phyloP scores from a whole-genome alignment of 1,284 basidiomycete species.

The Athelia psychrophila region DNA sequence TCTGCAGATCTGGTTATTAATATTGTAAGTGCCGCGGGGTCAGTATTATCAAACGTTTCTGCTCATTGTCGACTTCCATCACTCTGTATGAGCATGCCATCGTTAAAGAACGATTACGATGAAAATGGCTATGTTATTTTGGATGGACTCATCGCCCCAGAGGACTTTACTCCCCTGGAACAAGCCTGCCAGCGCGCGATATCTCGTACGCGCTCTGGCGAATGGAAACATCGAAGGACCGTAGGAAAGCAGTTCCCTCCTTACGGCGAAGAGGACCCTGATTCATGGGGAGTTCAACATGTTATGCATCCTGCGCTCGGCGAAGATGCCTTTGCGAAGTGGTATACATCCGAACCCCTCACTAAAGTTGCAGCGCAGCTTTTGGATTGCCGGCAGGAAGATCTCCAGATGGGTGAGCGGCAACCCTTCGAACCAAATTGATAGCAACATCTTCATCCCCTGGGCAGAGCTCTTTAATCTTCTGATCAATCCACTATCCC shows the following conservation, averaged over 20 bases:
- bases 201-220: conserved; percentile 54
- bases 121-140: conserved; percentile 73
- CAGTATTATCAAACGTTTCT: too few relatives aligned
- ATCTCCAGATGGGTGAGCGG: conserved; percentile 72
- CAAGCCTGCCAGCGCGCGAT: conserved; percentile 54
- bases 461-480: conserved; percentile 78
- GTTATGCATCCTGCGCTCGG: conserved; percentile 74
- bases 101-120: conserved; percentile 44
- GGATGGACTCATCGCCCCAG: conserved; percentile 51
- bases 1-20: too few relatives aligned
- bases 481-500: conserved; percentile 67
- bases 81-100: conserved; percentile 14
- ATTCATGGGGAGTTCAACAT: conserved; percentile 82
- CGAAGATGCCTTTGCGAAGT: conserved; percentile 57
- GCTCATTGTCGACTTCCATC: neutral
- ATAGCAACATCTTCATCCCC: neutral
- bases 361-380: conserved; percentile 47
- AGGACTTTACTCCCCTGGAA: conserved; percentile 40
- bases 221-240: conserved; percentile 68
- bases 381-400: conserved; percentile 52
- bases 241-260: conserved; percentile 86
- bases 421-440: neutral
- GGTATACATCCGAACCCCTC: conserved; percentile 65
- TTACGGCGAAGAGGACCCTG: conserved; percentile 54
- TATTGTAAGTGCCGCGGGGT: too few relatives aligned